phyloP scores from a whole-genome alignment of 2,329 filamentous ascomycete genomes.

The Cordyceps tenuipes region DNA sequence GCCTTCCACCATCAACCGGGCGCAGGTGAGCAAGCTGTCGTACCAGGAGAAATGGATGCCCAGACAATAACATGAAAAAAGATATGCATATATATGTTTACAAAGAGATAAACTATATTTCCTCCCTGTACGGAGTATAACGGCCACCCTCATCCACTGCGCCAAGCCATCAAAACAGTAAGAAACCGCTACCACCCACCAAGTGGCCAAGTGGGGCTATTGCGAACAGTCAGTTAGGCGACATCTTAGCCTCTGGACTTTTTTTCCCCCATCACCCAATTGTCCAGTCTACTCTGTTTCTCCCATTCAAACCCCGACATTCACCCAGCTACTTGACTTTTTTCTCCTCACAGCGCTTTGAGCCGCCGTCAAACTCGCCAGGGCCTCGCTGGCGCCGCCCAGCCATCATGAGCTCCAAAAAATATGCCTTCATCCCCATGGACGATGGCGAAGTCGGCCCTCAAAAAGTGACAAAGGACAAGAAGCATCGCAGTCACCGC shows the following conservation, averaged over 20 bases:
- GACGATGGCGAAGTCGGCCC: slow-evolving; percentile 53
- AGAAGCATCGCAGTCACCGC: slow-evolving; percentile 34
- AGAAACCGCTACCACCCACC: no score
- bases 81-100: no score
- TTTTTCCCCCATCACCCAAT: background rate
- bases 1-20: no score
- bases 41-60: no score
- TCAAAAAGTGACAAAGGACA: slow-evolving; percentile 42
- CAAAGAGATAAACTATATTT: no score
- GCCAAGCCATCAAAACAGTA: no score
- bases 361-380: background rate
- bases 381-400: background rate
- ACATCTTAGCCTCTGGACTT: background rate
- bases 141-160: no score
- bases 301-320: background rate
- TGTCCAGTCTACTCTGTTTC: background rate
- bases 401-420: slow-evolving; percentile 43
- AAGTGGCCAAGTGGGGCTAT: background rate
- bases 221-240: no score
- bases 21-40: no score
- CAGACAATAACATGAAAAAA: no score
- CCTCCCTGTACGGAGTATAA: no score
- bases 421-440: slow-evolving; percentile 61
- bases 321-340: background rate
- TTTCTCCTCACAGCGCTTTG: no score